Percentiles rank a stretch among this genome's conserved stretches.
phyloP scores from a whole-genome alignment of 768 basidiomycete species.

The Cantharellus anzutake region DNA sequence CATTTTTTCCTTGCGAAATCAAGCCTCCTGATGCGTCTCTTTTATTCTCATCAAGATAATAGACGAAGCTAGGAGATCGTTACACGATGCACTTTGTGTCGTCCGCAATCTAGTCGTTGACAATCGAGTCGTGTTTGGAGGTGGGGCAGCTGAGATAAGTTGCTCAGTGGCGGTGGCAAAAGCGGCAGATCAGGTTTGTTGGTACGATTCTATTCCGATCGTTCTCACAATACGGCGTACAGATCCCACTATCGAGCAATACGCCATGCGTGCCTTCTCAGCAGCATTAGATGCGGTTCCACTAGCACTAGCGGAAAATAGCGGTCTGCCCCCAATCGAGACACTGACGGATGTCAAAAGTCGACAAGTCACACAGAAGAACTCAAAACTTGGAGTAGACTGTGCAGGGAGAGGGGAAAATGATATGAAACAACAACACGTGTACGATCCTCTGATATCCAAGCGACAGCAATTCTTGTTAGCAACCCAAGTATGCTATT shows the following conservation, averaged over 20 bases:
- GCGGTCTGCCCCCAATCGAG: constrained; percentile 88
- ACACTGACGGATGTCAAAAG: constrained; percentile 93
- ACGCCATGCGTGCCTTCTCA: constrained; percentile 98
- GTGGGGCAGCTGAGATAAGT: constrained; percentile 94
- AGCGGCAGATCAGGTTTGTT: constrained; percentile 74
- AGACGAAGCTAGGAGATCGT: constrained; percentile 93
- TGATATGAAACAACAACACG: constrained; percentile 83
- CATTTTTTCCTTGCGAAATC: neutral
- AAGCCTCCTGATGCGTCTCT: neutral
- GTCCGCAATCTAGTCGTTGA: constrained; percentile 91
- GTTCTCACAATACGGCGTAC: neutral
- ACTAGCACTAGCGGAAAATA: constrained; percentile 93
- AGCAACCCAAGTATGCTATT: constrained; percentile 71
- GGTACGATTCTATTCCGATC: neutral
- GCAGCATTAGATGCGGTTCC: constrained; percentile 91
- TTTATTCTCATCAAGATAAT: constrained; percentile 48
- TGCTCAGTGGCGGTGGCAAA: constrained; percentile 83
- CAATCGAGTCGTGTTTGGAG: constrained; percentile 94
- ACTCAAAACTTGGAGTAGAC: constrained; percentile 81
- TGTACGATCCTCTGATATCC: constrained; percentile 92
- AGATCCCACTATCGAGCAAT: constrained; percentile 99
- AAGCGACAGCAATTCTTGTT: constrained; percentile 94
- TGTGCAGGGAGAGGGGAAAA: constrained; percentile 74
- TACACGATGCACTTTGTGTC: constrained; percentile 94
- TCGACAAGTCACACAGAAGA: constrained; percentile 70